phyloP scores from a whole-genome alignment of 2,329 filamentous ascomycete genomes.

The Ascochyta koolunga region DNA sequence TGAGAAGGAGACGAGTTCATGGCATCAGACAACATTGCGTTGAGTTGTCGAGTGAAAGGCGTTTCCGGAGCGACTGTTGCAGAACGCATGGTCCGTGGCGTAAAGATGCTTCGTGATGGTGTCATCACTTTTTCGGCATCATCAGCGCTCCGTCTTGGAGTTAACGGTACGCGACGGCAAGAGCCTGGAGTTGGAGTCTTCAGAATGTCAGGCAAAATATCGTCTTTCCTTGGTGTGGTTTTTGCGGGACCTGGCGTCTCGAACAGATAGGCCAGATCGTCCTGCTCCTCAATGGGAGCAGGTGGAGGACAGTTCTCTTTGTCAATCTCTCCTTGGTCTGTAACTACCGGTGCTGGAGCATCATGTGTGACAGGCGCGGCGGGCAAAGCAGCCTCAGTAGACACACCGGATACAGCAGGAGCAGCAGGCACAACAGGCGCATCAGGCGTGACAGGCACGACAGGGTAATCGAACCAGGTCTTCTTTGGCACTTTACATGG shows the following conservation, averaged over 20 bases:
- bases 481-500: conserved; percentile 24
- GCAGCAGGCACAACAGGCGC: neutral
- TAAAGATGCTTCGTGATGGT: conserved; percentile 44
- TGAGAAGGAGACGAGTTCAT: conserved; percentile 40
- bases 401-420: neutral
- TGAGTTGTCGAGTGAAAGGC: conserved; percentile 68
- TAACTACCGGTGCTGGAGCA: neutral
- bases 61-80: conserved; percentile 51
- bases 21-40: conserved; percentile 60
- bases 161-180: conserved; percentile 44
- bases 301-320: conserved; percentile 63
- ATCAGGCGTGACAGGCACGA: neutral
- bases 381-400: neutral
- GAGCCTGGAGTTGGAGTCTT: conserved; percentile 53
- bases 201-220: conserved; percentile 57
- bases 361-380: neutral
- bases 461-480: conserved; percentile 26
- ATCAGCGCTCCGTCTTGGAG: conserved; percentile 37
- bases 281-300: conserved; percentile 43
- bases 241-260: conserved; percentile 62
- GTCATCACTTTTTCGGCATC: conserved; percentile 36
- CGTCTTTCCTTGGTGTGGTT: conserved; percentile 64
- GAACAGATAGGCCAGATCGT: conserved; percentile 70
- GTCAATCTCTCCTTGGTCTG: conserved; percentile 44
- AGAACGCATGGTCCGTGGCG: conserved; percentile 43